phyloP scores from a whole-genome alignment of 2,329 filamentous ascomycete genomes.

The Clonostachys rhizophaga region DNA sequence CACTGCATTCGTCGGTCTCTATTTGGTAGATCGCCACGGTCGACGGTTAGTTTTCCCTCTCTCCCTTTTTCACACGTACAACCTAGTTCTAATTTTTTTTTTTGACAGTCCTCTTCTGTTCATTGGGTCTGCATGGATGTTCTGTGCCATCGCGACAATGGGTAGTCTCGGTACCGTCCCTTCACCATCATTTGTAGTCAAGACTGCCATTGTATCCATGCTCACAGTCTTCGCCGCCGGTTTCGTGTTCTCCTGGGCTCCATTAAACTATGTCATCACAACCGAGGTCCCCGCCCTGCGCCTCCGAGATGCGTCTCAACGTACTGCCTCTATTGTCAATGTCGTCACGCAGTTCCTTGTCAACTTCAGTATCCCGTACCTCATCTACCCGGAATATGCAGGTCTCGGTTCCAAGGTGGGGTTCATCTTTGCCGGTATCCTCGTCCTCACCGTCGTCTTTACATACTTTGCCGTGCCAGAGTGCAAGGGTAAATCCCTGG shows the following conservation, averaged over 20 bases:
- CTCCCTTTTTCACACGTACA: too few species aligned
- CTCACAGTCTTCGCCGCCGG: conserved; percentile 16
- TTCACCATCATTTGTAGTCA: conserved; percentile 5
- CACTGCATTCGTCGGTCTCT: conserved; percentile 4
- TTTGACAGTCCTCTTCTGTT: conserved; percentile 9
- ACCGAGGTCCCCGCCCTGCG: conserved; percentile 21
- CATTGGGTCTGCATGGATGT: conserved; percentile 13
- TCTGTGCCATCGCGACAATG: conserved; percentile 19
- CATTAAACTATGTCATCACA: conserved; percentile 23
- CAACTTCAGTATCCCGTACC: conserved; percentile 28
- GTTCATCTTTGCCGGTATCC: conserved; percentile 9
- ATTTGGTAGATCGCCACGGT: conserved; percentile 2
- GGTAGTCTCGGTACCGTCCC: conserved; percentile 17
- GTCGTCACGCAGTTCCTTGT: conserved; percentile 21
- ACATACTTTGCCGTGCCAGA: conserved; percentile 10
- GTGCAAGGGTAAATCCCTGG: conserved; percentile 10
- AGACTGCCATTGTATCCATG: conserved; percentile 19
- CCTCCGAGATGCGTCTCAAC: conserved; percentile 20
- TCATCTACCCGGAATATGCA: conserved; percentile 25
- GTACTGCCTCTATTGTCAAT: conserved; percentile 18
- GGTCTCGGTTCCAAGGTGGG: conserved; percentile 22
- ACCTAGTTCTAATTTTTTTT: neutral
- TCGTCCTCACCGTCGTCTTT: conserved; percentile 7
- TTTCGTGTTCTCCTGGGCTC: conserved; percentile 22
- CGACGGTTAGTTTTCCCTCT: neutral